These are phyloP conservation scores for Simplicillium aogashimaense DNA, from an alignment of 2,329 filamentous ascomycete species.

Conservation along the genomic window DNA sequence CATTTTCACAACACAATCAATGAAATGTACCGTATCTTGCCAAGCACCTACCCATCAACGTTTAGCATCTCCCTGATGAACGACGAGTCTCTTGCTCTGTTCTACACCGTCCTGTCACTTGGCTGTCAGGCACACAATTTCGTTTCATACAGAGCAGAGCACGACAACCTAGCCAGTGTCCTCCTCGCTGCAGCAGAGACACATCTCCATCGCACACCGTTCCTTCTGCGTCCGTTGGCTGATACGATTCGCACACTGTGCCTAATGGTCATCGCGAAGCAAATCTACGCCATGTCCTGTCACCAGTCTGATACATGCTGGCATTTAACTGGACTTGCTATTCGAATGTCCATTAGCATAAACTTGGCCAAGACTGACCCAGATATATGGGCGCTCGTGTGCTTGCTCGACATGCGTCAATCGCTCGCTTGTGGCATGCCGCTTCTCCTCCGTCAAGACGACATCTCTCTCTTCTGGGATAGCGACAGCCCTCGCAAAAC, in stretches of 20 bases:
- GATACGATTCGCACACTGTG: slow-evolving; percentile 3
- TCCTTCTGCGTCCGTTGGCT: slow-evolving; percentile 3
- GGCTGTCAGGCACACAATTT: slow-evolving; percentile 5
- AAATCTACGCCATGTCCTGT: slow-evolving; percentile 6
- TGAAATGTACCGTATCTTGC: slow-evolving; percentile 3
- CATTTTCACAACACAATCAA: slow-evolving; percentile 5
- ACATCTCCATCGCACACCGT: slow-evolving; percentile 5
- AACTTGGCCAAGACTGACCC: slow-evolving; percentile 1
- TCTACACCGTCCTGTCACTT: slow-evolving; percentile 4
- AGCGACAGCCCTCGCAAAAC: background rate
- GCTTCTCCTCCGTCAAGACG: slow-evolving; percentile 1
- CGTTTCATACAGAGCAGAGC: background rate
- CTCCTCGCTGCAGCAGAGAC: slow-evolving; percentile 4
- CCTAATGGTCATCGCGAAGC: slow-evolving; percentile 5
- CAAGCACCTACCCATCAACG: background rate
- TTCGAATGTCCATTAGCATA: slow-evolving; percentile 3
- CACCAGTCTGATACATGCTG: slow-evolving; percentile 7
- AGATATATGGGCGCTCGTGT: slow-evolving; percentile 4
- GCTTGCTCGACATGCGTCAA: slow-evolving; percentile 5
- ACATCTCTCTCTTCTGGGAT: background rate
- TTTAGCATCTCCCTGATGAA: background rate
- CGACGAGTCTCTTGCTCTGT: slow-evolving; percentile 4
- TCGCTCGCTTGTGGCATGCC: slow-evolving; percentile 6
- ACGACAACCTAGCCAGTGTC: slow-evolving; percentile 1
- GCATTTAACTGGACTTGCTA: slow-evolving; percentile 5